Evolutionary conservation across 2,329 filamentous ascomycete species (phyloP).

Genomic region (Colletotrichum liriopes): DNA sequence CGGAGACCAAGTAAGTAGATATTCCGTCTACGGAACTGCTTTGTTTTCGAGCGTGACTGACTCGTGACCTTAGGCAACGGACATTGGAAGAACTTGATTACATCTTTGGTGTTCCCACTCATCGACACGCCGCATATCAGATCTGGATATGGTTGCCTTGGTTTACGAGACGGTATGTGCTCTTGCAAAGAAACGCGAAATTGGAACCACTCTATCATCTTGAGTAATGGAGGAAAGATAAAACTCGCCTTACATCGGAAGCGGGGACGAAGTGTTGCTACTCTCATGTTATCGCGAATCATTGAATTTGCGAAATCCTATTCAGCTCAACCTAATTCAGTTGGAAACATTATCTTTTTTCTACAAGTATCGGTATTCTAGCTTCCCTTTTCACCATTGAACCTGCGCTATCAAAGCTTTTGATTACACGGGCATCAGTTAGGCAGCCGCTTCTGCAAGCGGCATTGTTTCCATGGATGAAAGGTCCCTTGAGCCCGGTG

Average conservation of each 20-base stretch:
- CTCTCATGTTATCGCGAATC: not conserved
- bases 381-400: no score
- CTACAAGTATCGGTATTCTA: no score
- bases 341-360: no score
- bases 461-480: no score
- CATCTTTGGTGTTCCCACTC: constrained; percentile 54
- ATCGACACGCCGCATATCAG: constrained; percentile 53
- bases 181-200: constrained; percentile 49
- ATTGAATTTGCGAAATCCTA: not conserved
- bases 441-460: no score
- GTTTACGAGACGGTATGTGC: constrained; percentile 56
- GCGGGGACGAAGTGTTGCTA: no score
- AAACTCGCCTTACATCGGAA: not conserved
- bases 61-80: constrained; percentile 51
- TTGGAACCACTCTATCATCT: constrained; percentile 60
- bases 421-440: no score
- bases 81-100: constrained; percentile 64
- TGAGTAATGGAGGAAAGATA: constrained; percentile 40
- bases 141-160: constrained; percentile 52
- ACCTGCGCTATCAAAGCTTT: no score
- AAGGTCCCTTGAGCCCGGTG: no score
- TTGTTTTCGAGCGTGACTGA: not conserved
- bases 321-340: no score
- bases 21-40: no score
- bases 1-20: constrained; percentile 63